Percentiles rank a stretch among this genome's conserved stretches.
phyloP scores from a whole-genome alignment of 2,329 filamentous ascomycete genomes.

The Spiromastix sp. region DNA sequence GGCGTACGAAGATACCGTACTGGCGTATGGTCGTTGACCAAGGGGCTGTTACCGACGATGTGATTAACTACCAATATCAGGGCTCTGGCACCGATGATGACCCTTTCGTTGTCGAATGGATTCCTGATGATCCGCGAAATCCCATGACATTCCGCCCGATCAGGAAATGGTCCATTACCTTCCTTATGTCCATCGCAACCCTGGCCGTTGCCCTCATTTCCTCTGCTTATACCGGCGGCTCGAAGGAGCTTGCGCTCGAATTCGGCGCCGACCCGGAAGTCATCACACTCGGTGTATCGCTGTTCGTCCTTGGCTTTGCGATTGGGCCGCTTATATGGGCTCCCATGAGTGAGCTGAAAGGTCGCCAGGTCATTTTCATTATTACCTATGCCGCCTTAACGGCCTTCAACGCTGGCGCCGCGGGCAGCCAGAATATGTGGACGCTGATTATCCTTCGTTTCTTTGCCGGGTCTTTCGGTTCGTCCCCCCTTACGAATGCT shows the following conservation, averaged over 20 bases:
- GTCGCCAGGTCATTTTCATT: conserved; percentile 50
- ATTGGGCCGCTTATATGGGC: conserved; percentile 57
- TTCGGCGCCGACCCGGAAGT: conserved; percentile 39
- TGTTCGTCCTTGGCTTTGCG: conserved; percentile 45
- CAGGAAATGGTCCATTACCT: conserved; percentile 58
- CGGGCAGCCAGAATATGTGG: conserved; percentile 45
- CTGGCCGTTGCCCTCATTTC: conserved; percentile 60
- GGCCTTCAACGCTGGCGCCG: conserved; percentile 48
- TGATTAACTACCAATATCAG: conserved; percentile 46
- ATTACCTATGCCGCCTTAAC: conserved; percentile 46
- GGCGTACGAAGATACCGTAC: conserved; percentile 23
- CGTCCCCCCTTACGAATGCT: conserved; percentile 47
- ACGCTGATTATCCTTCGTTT: conserved; percentile 54
- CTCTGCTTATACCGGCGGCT: conserved; percentile 49
- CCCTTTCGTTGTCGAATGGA: conserved; percentile 59
- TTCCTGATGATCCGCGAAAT: conserved; percentile 56
- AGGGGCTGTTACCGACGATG: conserved; percentile 46
- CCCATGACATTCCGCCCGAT: conserved; percentile 47
- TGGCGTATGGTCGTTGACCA: conserved; percentile 48
- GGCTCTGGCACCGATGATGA: conserved; percentile 56
- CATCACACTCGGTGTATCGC: conserved; percentile 37
- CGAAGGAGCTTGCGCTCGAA: conserved; percentile 46
- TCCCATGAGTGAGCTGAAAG: conserved; percentile 54
- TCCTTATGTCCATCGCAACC: conserved; percentile 54
- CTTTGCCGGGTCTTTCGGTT: conserved; percentile 50